Base-by-base conservation (phyloP, 2,329 filamentous ascomycete genomes). In the Sordariomycetes sp. region DNA sequence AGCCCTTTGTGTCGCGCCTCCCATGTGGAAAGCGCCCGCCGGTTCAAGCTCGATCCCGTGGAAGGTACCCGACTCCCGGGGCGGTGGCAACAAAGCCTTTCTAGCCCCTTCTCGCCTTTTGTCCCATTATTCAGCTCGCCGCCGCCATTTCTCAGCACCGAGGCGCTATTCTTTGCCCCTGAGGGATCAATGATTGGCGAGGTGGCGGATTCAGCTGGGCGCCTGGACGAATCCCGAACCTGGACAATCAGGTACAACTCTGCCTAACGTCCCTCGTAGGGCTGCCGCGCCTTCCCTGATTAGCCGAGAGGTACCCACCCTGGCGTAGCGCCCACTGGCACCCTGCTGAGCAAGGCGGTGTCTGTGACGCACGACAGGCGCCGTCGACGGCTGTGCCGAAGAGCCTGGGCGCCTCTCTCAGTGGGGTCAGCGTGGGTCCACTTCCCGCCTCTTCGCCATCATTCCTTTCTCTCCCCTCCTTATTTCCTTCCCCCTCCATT, bases 381-480 rank as follows among this genome's bases (percentile, higher is more conserved):
- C 28, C 28, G 28, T 32, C 28, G 4, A 32, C 37, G 16, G 14
- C 18, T 6, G 2, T 7, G 40, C 16, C 16, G 16, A 46, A 16
- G 40, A 46, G 40, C 16, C 40, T 46, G 40, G n/a, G 40, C 40
- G 16, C 6, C 40, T 46, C n/a, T 46, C 18, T n/a, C 16, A n/a
- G 40, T 16, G 40, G 40, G 40, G 40, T n/a, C n/a, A 53, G 53
- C 58, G 40, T 50, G 20, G 20, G 20, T 50, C 46, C 18, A 11
- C 22, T 50, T 50, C 46, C 22, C 46, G n/a, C 20, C 40, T 50
- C 10, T 7, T 20, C n/a, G 3, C 20, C 46, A 24, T 24, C 20
- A 4, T 61, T 62, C 58, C 60, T 59, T 58, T 66, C 64, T 59
- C 60, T 65, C 64, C 64, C 64, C 66, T 65, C 65, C 40, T 43